These are phyloP conservation scores for Pseudonitzschia multiseries DNA, from an alignment of 108 stramenopile species.

Conservation along the genomic window DNA sequence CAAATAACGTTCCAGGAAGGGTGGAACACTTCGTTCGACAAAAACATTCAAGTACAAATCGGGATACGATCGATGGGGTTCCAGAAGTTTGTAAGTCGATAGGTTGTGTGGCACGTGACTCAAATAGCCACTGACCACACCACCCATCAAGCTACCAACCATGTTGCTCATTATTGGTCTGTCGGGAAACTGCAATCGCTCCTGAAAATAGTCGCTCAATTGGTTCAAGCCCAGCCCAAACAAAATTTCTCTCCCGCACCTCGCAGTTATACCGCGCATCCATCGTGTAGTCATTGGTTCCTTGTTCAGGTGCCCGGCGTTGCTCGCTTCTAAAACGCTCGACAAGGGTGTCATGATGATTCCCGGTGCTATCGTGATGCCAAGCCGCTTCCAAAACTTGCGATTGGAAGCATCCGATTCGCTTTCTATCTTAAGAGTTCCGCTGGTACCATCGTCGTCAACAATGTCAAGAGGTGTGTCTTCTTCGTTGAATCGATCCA, in stretches of 20 bases:
- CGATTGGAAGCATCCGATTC: constrained; percentile 7
- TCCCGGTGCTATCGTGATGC: constrained; percentile 59
- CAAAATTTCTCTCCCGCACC: constrained; percentile 67
- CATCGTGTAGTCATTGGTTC: constrained; percentile 58
- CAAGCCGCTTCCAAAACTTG: constrained; percentile 34
- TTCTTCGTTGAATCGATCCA: constrained; percentile 41
- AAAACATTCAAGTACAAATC: constrained; percentile 41
- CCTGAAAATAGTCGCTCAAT: constrained; percentile 73
- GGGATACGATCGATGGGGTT: constrained; percentile 42
- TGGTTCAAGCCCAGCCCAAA: constrained; percentile 81
- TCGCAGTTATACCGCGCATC: constrained; percentile 65
- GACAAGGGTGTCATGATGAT: constrained; percentile 77
- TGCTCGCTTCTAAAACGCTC: constrained; percentile 70
- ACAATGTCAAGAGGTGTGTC: constrained; percentile 24
- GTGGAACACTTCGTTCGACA: constrained; percentile 42
- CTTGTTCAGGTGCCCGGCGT: constrained; percentile 71
- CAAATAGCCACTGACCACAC: constrained; percentile 70
- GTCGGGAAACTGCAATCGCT: constrained; percentile 36
- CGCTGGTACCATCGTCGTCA: neutral
- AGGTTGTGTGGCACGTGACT: constrained; percentile 79
- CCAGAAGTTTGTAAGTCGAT: constrained; percentile 62
- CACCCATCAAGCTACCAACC: constrained; percentile 51
- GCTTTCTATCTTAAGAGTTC: neutral
- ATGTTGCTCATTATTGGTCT: constrained; percentile 50
- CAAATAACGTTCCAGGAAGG: constrained; percentile 25